Evolutionary conservation across 441 rosid genomes (phyloP).

Genomic region (Hura crepitans): DNA sequence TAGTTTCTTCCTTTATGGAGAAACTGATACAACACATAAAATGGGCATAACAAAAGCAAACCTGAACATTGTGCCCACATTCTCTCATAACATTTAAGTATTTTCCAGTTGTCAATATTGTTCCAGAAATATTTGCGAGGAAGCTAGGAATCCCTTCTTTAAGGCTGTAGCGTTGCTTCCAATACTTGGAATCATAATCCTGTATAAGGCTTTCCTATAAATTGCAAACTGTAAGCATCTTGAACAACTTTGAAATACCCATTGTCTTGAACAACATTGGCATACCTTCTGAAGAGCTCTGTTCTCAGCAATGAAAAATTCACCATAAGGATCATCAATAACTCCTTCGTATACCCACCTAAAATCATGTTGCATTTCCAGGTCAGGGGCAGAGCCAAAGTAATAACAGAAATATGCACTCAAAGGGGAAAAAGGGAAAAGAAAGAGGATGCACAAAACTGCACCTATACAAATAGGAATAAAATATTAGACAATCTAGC

Average conservation of each 20-base stretch:
- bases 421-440: not conserved
- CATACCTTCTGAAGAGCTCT: slow-evolving; percentile 84
- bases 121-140: slow-evolving; percentile 87
- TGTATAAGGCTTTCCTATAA: slow-evolving; percentile 88
- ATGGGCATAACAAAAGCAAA: slow-evolving; percentile 24
- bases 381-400: slow-evolving; percentile 13
- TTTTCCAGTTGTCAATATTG: slow-evolving; percentile 90
- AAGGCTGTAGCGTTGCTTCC: slow-evolving; percentile 86
- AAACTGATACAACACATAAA: slow-evolving; percentile 3
- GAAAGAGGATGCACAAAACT: slow-evolving; percentile 7
- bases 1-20: not conserved
- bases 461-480: not conserved
- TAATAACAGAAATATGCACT: not conserved
- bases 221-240: slow-evolving; percentile 30
- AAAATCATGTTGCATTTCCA: slow-evolving; percentile 25
- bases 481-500: not conserved
- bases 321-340: slow-evolving; percentile 95
- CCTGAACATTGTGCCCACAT: slow-evolving; percentile 97
- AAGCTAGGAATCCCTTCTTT: slow-evolving; percentile 94
- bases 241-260: slow-evolving; percentile 19
- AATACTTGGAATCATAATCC: slow-evolving; percentile 78
- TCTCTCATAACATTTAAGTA: slow-evolving; percentile 98
- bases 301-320: slow-evolving; percentile 88
- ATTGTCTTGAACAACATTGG: slow-evolving; percentile 8
- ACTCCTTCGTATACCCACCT: slow-evolving; percentile 99